A percentile compares a stretch with the other conserved stretches of the same genome.
Evolutionary conservation across 2,329 filamentous ascomycete species (phyloP).

Genomic region (Metarhizium humberi): DNA sequence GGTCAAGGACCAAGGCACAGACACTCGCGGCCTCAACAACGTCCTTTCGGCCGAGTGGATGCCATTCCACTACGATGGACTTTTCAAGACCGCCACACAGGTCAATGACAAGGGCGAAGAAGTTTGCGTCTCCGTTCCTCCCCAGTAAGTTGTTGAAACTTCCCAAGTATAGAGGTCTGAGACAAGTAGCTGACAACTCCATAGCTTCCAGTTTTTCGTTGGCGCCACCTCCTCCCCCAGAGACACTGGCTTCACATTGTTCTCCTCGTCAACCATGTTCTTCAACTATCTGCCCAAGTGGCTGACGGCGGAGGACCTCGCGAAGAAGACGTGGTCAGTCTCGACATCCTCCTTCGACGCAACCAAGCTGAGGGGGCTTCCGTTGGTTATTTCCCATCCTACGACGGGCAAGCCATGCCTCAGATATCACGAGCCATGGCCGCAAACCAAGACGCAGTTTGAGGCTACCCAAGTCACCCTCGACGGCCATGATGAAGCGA

Average conservation of each 20-base stretch:
- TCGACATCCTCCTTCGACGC: conserved; percentile 37
- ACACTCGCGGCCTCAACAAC: conserved; percentile 38
- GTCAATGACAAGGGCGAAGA: conserved; percentile 28
- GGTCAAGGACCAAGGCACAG: conserved; percentile 37
- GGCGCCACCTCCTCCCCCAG: conserved; percentile 35
- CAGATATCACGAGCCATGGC: conserved; percentile 47
- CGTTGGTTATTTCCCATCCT: conserved; percentile 35
- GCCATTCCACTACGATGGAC: conserved; percentile 48
- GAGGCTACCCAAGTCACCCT: conserved; percentile 34
- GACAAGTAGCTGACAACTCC: background rate
- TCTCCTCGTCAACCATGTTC: conserved; percentile 40
- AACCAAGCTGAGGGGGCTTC: conserved; percentile 31
- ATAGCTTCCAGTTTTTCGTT: conserved; percentile 43
- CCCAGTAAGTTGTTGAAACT: conserved; percentile 22
- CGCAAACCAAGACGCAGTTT: conserved; percentile 39
- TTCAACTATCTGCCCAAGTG: conserved; percentile 34
- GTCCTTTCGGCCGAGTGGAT: conserved; percentile 44
- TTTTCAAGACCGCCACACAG: conserved; percentile 42
- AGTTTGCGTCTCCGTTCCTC: conserved; percentile 31
- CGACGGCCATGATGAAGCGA: conserved; percentile 22
- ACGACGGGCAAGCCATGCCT: conserved; percentile 36
- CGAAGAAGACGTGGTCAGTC: conserved; percentile 37
- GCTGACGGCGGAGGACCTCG: conserved; percentile 26
- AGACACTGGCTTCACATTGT: conserved; percentile 44
- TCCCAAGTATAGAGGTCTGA: background rate